Percentiles rank a stretch among this genome's conserved stretches.
phyloP scores from a whole-genome alignment of 768 basidiomycete genomes.

The Tylopilus felleus region DNA sequence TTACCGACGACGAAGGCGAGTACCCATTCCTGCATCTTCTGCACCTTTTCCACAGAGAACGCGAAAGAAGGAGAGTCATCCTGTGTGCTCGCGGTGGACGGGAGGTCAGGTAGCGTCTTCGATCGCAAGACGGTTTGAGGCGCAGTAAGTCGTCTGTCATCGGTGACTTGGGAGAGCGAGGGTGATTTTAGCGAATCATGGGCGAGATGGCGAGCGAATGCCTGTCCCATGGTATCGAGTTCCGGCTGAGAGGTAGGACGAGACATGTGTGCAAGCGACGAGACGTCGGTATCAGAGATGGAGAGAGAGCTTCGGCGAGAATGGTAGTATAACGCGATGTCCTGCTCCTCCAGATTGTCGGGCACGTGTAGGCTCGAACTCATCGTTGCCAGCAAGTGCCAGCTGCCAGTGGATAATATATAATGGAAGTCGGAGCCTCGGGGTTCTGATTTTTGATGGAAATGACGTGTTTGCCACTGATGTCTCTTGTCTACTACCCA shows the following conservation, averaged over 20 bases:
- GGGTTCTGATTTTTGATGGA: too few species aligned
- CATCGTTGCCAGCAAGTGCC: constrained; percentile 5
- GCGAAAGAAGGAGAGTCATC: constrained; percentile 41
- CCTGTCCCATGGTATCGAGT: not conserved
- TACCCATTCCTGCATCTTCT: constrained; percentile 62
- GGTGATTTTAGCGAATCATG: constrained; percentile 30
- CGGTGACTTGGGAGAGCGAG: constrained; percentile 31
- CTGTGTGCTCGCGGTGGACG: constrained; percentile 33
- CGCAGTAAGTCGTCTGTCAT: constrained; percentile 12
- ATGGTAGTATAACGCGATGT: constrained; percentile 25
- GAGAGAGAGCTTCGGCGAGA: constrained; percentile 25
- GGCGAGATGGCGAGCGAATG: not conserved
- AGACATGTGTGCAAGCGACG: constrained; percentile 12
- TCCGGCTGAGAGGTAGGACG: constrained; percentile 15
- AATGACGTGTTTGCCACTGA: too few species aligned
- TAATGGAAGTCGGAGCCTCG: not conserved
- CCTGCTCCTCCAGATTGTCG: constrained; percentile 26
- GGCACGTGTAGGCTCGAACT: constrained; percentile 8
- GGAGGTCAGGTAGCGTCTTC: constrained; percentile 43
- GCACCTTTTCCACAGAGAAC: constrained; percentile 45
- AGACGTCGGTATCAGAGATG: constrained; percentile 24
- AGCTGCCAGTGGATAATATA: not conserved
- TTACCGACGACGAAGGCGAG: constrained; percentile 63
- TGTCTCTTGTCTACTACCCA: too few species aligned
- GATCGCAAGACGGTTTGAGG: constrained; percentile 40